Conservation (phyloP, 1,139 yeast species). For the Debaryomyces psychrophilus region DNA sequence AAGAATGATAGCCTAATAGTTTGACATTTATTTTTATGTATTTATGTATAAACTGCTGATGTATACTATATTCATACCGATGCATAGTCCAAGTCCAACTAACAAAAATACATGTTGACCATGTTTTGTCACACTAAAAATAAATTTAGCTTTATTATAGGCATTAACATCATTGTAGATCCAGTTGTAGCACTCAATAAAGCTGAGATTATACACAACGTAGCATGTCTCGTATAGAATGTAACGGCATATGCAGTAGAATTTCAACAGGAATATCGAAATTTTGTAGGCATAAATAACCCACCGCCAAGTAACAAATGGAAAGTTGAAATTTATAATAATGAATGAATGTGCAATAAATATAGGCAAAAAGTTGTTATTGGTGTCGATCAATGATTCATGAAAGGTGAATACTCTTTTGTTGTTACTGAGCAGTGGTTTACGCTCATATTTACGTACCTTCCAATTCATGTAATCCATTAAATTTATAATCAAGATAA, state of each 20-base stretch:
- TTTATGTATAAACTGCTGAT: constrained; percentile 1
- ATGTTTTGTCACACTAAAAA: background rate
- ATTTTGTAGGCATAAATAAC: constrained; percentile 18
- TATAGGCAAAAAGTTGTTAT: constrained; percentile 30
- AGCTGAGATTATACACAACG: constrained; percentile 17
- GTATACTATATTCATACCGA: constrained; percentile 3
- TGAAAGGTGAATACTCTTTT: background rate
- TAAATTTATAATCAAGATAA: constrained; percentile 20
- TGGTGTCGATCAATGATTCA: constrained; percentile 22
- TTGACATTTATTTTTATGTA: background rate
- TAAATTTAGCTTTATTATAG: background rate
- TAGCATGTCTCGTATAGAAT: constrained; percentile 25
- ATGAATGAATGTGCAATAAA: constrained; percentile 32
- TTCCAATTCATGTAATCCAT: constrained; percentile 13
- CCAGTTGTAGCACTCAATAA: constrained; percentile 10
- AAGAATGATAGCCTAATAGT: too few relatives aligned
- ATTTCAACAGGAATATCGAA: constrained; percentile 25
- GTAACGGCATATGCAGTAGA: constrained; percentile 29
- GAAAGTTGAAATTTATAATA: constrained; percentile 22
- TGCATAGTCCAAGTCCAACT: constrained; percentile 1
- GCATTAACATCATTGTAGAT: constrained; percentile 9
- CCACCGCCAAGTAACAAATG: constrained; percentile 13
- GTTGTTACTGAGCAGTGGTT: background rate
- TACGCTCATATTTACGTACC: background rate
- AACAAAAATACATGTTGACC: background rate